These are phyloP conservation scores for Shiraia sp. DNA, from an alignment of 2,329 filamentous ascomycete genomes.

Conservation along the genomic window DNA sequence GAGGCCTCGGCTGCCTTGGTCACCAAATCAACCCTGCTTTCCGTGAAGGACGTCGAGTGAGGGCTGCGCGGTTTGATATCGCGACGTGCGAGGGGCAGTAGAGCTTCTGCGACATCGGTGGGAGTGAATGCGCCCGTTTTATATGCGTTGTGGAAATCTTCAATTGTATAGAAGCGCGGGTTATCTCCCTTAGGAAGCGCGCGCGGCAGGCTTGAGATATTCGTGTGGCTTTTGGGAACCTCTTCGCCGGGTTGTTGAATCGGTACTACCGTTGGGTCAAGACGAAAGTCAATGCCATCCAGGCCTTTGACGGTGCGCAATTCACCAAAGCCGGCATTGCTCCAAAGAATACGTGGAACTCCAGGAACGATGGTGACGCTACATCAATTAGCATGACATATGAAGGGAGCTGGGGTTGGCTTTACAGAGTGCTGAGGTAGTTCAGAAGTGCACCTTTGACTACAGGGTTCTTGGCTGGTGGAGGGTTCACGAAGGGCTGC, in stretches of 20 bases:
- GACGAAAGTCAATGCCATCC: conserved; percentile 57
- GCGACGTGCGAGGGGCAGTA: conserved; percentile 72
- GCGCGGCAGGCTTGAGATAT: conserved; percentile 22
- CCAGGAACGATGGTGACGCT: conserved; percentile 65
- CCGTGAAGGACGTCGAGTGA: conserved; percentile 75
- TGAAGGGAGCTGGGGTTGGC: not conserved
- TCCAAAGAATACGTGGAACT: conserved; percentile 69
- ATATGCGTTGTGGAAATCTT: conserved; percentile 79
- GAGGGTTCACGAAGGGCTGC: conserved; percentile 39
- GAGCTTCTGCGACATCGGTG: conserved; percentile 68
- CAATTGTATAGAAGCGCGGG: conserved; percentile 57
- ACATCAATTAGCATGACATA: conserved; percentile 4
- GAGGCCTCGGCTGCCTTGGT: conserved; percentile 72
- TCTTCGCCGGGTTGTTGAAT: conserved; percentile 26
- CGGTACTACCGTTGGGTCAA: conserved; percentile 62
- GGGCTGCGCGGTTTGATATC: conserved; percentile 58
- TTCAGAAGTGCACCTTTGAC: conserved; percentile 68
- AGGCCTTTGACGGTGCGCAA: conserved; percentile 61
- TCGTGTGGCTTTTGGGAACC: conserved; percentile 22
- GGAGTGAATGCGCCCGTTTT: conserved; percentile 71
- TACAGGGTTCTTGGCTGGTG: conserved; percentile 64
- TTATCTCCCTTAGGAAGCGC: conserved; percentile 14
- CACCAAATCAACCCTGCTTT: conserved; percentile 65
- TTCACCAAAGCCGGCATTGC: conserved; percentile 67
- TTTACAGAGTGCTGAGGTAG: conserved; percentile 64